Percentiles rank a stretch among this genome's conserved stretches.
phyloP scores from a whole-genome alignment of 2,329 filamentous ascomycete genomes.

The Hymenoscyphus linearis region DNA sequence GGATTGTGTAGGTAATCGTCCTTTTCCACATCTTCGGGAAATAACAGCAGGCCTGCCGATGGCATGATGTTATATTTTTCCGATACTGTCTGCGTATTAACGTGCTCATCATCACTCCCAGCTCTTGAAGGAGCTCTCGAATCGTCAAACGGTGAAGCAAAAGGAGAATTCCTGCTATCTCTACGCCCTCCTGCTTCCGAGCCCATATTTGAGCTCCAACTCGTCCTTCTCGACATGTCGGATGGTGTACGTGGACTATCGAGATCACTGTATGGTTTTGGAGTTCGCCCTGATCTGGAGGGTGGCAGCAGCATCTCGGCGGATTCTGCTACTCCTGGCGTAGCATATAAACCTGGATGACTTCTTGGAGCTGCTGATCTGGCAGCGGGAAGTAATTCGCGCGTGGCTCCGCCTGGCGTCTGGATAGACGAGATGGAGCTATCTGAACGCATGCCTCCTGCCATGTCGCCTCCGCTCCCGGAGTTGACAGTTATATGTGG shows the following conservation, averaged over 20 bases:
- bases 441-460: slow-evolving; percentile 33
- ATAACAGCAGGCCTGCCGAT: slow-evolving; percentile 59
- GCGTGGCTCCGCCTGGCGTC: slow-evolving; percentile 28
- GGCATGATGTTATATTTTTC: slow-evolving; percentile 71
- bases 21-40: slow-evolving; percentile 68
- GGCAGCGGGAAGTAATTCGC: slow-evolving; percentile 26
- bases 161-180: slow-evolving; percentile 40
- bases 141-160: slow-evolving; percentile 34
- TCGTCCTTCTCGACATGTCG: slow-evolving; percentile 51
- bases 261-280: slow-evolving; percentile 47
- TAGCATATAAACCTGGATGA: slow-evolving; percentile 21
- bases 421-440: slow-evolving; percentile 27
- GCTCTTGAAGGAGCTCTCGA: slow-evolving; percentile 33
- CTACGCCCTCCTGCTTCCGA: slow-evolving; percentile 42
- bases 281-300: slow-evolving; percentile 37
- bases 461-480: slow-evolving; percentile 44
- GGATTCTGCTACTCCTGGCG: slow-evolving; percentile 31
- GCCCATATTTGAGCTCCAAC: slow-evolving; percentile 49
- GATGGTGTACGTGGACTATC: slow-evolving; percentile 38
- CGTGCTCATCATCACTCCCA: slow-evolving; percentile 56
- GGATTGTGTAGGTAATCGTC: slow-evolving; percentile 70
- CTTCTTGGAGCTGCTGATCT: slow-evolving; percentile 12
- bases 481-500: slow-evolving; percentile 63
- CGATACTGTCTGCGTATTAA: slow-evolving; percentile 68
- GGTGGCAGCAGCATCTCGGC: slow-evolving; percentile 47